These are phyloP conservation scores for Uronychia binucleata DNA, from an alignment of 73 alveolate species.

Conservation along the genomic window DNA sequence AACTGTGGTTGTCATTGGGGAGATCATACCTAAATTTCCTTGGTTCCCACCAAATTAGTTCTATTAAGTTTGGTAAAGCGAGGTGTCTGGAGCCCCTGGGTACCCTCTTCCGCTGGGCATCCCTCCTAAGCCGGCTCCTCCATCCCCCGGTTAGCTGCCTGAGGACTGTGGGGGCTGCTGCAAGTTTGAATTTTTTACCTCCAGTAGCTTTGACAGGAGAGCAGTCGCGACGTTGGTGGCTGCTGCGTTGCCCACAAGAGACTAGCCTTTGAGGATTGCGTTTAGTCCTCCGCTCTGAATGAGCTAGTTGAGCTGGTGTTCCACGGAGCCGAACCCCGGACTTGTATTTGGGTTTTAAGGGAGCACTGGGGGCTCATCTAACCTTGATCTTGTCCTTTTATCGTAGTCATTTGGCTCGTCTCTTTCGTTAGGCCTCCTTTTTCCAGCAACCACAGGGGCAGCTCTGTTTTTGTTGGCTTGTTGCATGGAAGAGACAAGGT, in stretches of 20 bases:
- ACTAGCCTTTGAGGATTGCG: not conserved
- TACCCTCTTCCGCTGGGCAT: not conserved
- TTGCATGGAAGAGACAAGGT: not conserved
- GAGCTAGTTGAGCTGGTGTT: not conserved
- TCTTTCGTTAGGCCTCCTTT: not conserved
- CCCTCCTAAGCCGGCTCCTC: not conserved
- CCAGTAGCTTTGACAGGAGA: not conserved
- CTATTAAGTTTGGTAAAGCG: not conserved
- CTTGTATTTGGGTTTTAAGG: too few species aligned
- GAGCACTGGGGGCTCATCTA: not conserved
- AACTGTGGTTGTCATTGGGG: not conserved
- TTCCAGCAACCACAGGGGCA: not conserved
- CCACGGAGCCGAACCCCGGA: too few species aligned
- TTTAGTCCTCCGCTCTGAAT: not conserved
- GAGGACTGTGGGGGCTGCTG: not conserved
- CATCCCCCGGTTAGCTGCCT: not conserved
- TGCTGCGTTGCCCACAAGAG: not conserved
- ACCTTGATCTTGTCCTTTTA: not conserved
- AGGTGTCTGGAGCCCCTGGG: not conserved
- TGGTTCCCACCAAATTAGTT: not conserved
- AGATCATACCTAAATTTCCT: not conserved
- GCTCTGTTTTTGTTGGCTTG: not conserved
- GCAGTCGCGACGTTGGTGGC: not conserved
- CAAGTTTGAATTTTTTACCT: not conserved
- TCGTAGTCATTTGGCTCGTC: not conserved